Percentiles rank a stretch among this genome's conserved stretches.
phyloP scores from a whole-genome alignment of 208 protist species.

The Acanthamoeba sp. region DNA sequence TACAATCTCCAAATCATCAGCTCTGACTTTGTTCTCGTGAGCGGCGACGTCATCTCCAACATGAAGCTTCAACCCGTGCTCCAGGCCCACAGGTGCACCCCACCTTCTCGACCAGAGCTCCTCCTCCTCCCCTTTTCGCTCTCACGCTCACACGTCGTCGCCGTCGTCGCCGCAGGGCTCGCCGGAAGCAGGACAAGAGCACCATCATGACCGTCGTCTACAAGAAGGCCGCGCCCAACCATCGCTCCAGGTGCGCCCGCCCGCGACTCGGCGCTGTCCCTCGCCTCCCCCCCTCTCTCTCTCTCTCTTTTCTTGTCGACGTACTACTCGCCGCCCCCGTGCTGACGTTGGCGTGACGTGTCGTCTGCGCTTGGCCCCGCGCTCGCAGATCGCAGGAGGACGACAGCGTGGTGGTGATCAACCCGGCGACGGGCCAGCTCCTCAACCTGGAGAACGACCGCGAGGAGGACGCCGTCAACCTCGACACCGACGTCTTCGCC shows the following conservation, averaged over 20 bases:
- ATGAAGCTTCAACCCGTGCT: constrained; percentile 86
- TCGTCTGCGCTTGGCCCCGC: too few relatives aligned
- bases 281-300: too few relatives aligned
- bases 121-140: background rate
- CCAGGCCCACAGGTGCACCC: constrained; percentile 83
- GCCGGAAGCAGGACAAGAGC: constrained; percentile 84
- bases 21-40: constrained; percentile 88
- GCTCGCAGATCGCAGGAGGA: constrained; percentile 79
- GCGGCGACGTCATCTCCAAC: constrained; percentile 89
- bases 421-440: constrained; percentile 81
- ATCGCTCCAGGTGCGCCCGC: constrained; percentile 68
- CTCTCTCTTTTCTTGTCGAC: too few relatives aligned
- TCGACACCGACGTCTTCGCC: constrained; percentile 79
- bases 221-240: constrained; percentile 79
- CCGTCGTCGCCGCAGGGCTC: background rate
- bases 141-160: background rate
- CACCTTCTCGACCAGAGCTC: background rate
- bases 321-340: too few relatives aligned
- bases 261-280: background rate
- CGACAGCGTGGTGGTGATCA: constrained; percentile 81
- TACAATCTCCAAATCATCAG: constrained; percentile 85
- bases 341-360: too few relatives aligned
- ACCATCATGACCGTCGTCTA: constrained; percentile 89
- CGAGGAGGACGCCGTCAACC: constrained; percentile 24
- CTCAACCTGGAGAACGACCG: constrained; percentile 80